Conservation (phyloP, 768 basidiomycete genomes). For the Mrakia blollopis region DNA sequence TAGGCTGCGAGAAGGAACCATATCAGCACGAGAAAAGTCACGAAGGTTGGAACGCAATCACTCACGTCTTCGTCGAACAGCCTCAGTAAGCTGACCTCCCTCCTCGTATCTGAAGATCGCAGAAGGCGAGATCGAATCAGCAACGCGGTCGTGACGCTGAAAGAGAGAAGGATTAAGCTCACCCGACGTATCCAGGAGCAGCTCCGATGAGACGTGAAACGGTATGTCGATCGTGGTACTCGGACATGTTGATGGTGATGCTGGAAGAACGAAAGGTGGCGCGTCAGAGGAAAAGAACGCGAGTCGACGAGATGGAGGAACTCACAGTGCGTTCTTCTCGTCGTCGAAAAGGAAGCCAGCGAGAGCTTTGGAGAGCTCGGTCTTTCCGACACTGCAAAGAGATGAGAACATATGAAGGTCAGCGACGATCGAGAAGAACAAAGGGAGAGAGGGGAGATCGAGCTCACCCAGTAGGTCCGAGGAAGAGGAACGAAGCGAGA, state of each 20-base stretch:
- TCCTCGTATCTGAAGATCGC: constrained; percentile 23
- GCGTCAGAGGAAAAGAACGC: neutral
- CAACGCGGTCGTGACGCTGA: neutral
- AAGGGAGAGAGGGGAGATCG: constrained; percentile 38
- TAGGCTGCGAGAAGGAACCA: constrained; percentile 7
- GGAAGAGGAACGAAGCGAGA: constrained; percentile 85
- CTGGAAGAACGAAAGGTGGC: constrained; percentile 44
- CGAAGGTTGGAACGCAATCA: no score
- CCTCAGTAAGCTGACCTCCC: constrained; percentile 81
- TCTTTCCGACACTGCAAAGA: constrained; percentile 54
- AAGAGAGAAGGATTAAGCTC: neutral
- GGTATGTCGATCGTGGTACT: constrained; percentile 88
- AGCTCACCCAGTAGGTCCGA: constrained; percentile 81
- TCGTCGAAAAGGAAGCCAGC: constrained; percentile 86
- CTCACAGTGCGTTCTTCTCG: constrained; percentile 75
- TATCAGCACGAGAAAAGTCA: neutral
- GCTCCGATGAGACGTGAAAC: constrained; percentile 87
- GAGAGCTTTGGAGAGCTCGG: constrained; percentile 81
- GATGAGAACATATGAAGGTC: constrained; percentile 36
- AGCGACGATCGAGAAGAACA: neutral
- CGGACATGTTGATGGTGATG: constrained; percentile 90
- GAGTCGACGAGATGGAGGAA: constrained; percentile 23
- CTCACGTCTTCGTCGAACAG: constrained; percentile 70
- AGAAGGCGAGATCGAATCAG: no score
- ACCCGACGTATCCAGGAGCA: constrained; percentile 84